Base-by-base conservation (phyloP, 2,329 filamentous ascomycete genomes). In the Lachnellula occidentalis region DNA sequence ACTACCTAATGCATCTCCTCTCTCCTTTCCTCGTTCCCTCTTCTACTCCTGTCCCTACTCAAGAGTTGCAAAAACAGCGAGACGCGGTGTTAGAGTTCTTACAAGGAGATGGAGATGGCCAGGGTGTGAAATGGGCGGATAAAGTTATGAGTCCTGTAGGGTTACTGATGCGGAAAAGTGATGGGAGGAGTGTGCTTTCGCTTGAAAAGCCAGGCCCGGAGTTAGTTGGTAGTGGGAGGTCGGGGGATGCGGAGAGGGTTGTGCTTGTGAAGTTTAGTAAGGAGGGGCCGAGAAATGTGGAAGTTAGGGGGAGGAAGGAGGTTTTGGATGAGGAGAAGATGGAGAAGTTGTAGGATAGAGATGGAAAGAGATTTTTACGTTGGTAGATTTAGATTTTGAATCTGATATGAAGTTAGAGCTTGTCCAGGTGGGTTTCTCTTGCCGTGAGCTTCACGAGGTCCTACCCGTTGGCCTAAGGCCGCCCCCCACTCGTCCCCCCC, bases 1-100 rank as follows among this genome's bases (percentile, higher is more conserved):
- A 86, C 67, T 91, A 88, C 70, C 78, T 94, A 4, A 76, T 90
- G 11, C 73, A 77, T 34, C 71, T 88, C 0, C 70, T 89, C 2
- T 69, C 78, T 0, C 72, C 72, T 2, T 81, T 83, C 61, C 71
- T 87, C 15, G 68, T 66, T 4, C 70, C 64, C 59, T 15, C 58
- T 19, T 3, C 11, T 14, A 65, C 67, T 0, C 57, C 64, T 1
- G 53, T 62, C 0, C 62, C 67, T 2, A 50, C 64, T 46, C 45
- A 54, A 31, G 67, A 71, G 4, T 60, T 83, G 66, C 67, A 73
- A 36, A 60, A 62, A 1, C 79, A 87, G 64, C 71, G 84, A 9
- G 69, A 77, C 17, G 68, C 67, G 34, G 74, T 90, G 8, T 58
- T 82, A 0, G 63, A 70, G 0, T 87, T 87, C 57, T 67, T 88